Evolutionary conservation across 768 basidiomycete genomes (phyloP), one percentile per base, ranked within the genome.

Genomic region (Kwoniella sp.): DNA sequence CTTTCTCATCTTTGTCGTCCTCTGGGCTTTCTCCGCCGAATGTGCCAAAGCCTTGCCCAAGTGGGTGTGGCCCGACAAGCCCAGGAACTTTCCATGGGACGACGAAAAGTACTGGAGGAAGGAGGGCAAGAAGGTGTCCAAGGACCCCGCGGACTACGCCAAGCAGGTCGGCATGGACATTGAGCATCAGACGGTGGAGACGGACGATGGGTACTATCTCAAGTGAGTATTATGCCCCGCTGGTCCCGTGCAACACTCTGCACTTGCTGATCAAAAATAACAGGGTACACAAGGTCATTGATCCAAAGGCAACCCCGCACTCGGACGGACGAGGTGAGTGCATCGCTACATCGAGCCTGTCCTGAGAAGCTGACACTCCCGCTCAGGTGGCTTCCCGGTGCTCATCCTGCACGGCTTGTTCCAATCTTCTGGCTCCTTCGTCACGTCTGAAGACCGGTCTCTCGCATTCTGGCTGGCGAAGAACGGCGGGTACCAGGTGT

Each of bases 381-480:
- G 3, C 27, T 33, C 36, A 67, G 75, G 73, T 15, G 77, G 76
- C 10, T 79, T 74, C 65, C 78, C 78, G 0, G 75, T 79, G 17
- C 63, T 80, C 17, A 74, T 80, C 49, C 71, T 78, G 46, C 79
- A 80, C 65, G 79, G 79, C 9, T 68, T 80, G 3, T 80, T 80
- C 63, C 79, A 80, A 65, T 76, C 73, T 2, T 76, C 75, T 19
- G 79, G 79, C 19, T 74, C 71, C 28, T 80, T 80, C 67, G 74
- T 80, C 53, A 80, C 79, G 1, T 77, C 76, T 5, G 79, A 80
- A 61, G 79, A 80, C 38, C 69, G 79, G 12, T 76, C 75, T 20
- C 61, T 80, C 33, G 79, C 79, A 1, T 79, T 80, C 65, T 80
- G 79, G 79, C 68, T 80, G 7, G 77, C 79, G 14, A 75, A 76